These are phyloP conservation scores for Gastrolobium bilobum DNA, from an alignment of 306 rosid species.

Conservation along the genomic window DNA sequence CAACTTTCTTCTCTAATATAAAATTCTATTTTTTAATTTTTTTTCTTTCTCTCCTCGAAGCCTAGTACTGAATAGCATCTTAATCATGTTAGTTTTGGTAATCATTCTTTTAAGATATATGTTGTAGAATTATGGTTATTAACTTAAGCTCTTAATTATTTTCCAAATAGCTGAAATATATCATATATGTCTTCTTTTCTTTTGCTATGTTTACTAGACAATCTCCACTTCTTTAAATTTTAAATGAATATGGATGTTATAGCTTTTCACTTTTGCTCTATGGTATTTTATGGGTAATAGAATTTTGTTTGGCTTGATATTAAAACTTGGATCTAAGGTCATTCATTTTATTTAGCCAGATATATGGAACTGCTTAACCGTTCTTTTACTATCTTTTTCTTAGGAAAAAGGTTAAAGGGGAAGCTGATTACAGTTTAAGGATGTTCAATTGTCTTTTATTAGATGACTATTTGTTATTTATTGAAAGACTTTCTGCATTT, in stretches of 20 bases:
- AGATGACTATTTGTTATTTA: not conserved
- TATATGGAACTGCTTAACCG: slow-evolving; percentile 2
- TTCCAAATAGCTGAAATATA: not conserved
- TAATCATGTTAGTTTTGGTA: not conserved
- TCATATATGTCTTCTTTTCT: not conserved
- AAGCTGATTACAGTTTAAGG: not conserved
- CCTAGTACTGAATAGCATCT: not conserved
- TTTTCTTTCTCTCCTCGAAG: not conserved
- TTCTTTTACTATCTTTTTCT: not conserved
- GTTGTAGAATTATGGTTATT: not conserved
- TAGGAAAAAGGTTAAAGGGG: not conserved
- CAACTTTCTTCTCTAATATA: not conserved
- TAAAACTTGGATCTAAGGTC: slow-evolving; percentile 25
- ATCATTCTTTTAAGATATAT: not conserved
- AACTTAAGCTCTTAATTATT: slow-evolving; percentile 2
- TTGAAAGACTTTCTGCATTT: slow-evolving; percentile 27
- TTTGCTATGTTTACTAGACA: not conserved
- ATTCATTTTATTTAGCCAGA: slow-evolving; percentile 1
- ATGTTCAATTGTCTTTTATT: slow-evolving; percentile 29
- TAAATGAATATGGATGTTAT: not conserved
- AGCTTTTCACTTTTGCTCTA: slow-evolving; percentile 1
- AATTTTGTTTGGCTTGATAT: slow-evolving; percentile 2
- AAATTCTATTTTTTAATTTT: not conserved
- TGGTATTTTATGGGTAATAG: not conserved
- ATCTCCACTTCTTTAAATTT: not conserved